Conservation (phyloP, 805 yeast genomes). For the Saturnispora sanitii region DNA sequence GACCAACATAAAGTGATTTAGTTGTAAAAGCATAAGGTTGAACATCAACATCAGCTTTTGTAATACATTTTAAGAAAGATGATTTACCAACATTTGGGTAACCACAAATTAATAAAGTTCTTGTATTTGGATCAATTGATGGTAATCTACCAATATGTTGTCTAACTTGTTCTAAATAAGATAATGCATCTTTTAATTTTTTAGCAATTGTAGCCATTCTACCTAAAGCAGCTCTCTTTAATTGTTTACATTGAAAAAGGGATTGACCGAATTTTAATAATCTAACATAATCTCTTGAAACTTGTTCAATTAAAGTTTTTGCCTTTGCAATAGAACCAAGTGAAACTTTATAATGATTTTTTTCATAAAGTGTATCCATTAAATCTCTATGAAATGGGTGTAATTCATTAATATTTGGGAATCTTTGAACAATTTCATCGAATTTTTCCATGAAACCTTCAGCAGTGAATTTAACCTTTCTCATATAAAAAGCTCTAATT, state of each 20-base stretch:
- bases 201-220: constrained; percentile 98
- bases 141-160: constrained; percentile 99
- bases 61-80: constrained; percentile 82
- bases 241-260: constrained; percentile 95
- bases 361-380: constrained; percentile 95
- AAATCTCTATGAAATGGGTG: constrained; percentile 98
- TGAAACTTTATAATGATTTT: constrained; percentile 95
- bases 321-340: constrained; percentile 92
- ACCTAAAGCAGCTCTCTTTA: constrained; percentile 97
- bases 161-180: constrained; percentile 94
- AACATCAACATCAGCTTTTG: constrained; percentile 97
- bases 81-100: constrained; percentile 99
- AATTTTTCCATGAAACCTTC: constrained; percentile 95
- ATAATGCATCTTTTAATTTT: constrained; percentile 88
- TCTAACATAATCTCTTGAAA: constrained; percentile 89
- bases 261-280: constrained; percentile 96
- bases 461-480: constrained; percentile 92
- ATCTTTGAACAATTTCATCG: constrained; percentile 72
- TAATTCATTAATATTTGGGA: constrained; percentile 93
- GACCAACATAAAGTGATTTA: constrained; percentile 94
- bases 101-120: constrained; percentile 95
- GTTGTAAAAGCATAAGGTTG: constrained; percentile 99
- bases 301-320: constrained; percentile 89
- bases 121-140: constrained; percentile 95
- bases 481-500: constrained; percentile 94